phyloP scores from a whole-genome alignment of 176 grass and related monocot genomes.

The Oryza brachyantha region DNA sequence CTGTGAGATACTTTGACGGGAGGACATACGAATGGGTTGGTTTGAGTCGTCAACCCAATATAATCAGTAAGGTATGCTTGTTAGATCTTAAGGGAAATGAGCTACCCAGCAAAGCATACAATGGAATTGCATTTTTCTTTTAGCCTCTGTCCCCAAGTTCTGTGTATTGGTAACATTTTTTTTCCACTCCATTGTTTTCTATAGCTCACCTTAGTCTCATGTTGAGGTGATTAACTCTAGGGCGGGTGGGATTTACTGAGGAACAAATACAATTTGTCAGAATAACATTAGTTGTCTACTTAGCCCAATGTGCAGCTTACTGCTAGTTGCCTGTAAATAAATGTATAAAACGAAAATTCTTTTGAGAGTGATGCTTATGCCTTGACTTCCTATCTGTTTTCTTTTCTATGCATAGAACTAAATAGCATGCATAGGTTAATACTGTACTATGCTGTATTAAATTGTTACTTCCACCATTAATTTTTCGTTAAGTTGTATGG shows the following conservation, averaged over 20 bases:
- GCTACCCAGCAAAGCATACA: constrained; percentile 5
- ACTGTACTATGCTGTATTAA: not conserved
- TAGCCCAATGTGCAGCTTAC: not conserved
- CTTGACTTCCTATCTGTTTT: constrained; percentile 5
- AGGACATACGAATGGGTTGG: constrained; percentile 98
- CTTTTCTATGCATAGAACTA: not conserved
- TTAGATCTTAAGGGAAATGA: constrained; percentile 16
- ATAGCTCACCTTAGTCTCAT: constrained; percentile 16
- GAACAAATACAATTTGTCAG: not conserved
- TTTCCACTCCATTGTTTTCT: constrained; percentile 1
- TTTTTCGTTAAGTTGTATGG: constrained; percentile 23
- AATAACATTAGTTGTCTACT: not conserved
- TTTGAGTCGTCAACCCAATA: constrained; percentile 92
- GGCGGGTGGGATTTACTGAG: not conserved
- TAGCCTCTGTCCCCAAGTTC: not conserved
- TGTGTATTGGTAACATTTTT: constrained; percentile 15
- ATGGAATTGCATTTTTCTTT: not conserved
- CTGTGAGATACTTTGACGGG: constrained; percentile 92
- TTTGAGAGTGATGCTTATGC: not conserved
- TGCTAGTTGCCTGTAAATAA: not conserved
- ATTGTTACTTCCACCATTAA: not conserved
- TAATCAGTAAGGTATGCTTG: constrained; percentile 86
- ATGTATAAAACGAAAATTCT: not conserved
- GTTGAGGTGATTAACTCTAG: constrained; percentile 7
- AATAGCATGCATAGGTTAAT: not conserved